Base-by-base conservation (phyloP, 1,139 yeast species). In the Nematodospora anomalae region DNA sequence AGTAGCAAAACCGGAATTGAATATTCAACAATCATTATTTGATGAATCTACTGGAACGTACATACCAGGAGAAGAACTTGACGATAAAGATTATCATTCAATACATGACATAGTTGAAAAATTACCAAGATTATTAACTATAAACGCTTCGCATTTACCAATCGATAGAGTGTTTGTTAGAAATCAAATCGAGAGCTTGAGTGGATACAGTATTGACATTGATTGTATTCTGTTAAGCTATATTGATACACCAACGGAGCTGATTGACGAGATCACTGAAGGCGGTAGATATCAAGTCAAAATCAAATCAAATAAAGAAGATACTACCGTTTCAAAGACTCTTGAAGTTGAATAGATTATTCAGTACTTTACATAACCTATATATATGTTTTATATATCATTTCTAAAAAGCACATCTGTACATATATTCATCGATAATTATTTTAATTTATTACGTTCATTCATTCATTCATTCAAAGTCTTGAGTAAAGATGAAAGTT, bases 261-360 rank as follows among this genome's bases (percentile, higher is more conserved):
- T 42, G 4, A 44, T 43, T 18, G 40, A 58, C 3, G 45, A 42
- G 28, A 58, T 66, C 24, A 46, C 46, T 16, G 51, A 46, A 12
- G 48, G 52, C 9, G 75, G 74, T 12, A 52, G 51, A 18, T 70
- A 58, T 49, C 42, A 47, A n/a, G 58, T 64, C 57, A 43, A 47
- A 20, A 54, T 65, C 39, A 45, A 49, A 28, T 53, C 55, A 4
- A 52, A 56, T 10, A 18, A 18, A 8, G 55, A 52, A 24, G 64
- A 59, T 28, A 9, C 33, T 6, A 14, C 36, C 9, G n/a, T 40
- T 10, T 36, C 35, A 12, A 37, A 30, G 20, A 16, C 33, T 10
- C 29, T 45, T 25, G 42, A 43, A 18, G 38, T 47, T 27, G 40
- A 39, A 31, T 46, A 45, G 35, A 14, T 7, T n/a, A n/a, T n/a